These are phyloP conservation scores for Neurospora sp. DNA, from an alignment of 2,329 filamentous ascomycete genomes.

Conservation along the genomic window DNA sequence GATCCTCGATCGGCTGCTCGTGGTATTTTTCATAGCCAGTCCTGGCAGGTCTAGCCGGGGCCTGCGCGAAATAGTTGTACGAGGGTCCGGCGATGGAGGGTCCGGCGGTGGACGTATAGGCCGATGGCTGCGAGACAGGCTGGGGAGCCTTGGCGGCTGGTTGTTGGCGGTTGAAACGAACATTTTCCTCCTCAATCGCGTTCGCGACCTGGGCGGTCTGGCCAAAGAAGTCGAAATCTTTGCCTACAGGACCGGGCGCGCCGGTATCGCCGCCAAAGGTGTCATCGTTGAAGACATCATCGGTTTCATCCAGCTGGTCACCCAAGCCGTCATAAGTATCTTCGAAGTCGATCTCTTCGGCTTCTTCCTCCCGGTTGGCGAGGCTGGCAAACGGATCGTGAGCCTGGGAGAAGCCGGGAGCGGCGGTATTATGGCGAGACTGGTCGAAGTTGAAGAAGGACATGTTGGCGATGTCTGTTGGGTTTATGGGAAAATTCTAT, in stretches of 20 bases:
- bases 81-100: constrained; percentile 24
- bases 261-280: constrained; percentile 58
- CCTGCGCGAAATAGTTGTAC: constrained; percentile 29
- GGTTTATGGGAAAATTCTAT: not conserved
- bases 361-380: constrained; percentile 53
- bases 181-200: constrained; percentile 84
- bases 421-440: constrained; percentile 55
- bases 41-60: constrained; percentile 49
- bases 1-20: constrained; percentile 76
- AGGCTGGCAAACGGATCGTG: constrained; percentile 85
- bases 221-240: constrained; percentile 96
- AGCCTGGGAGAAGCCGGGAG: constrained; percentile 71
- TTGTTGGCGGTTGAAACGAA: constrained; percentile 69
- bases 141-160: constrained; percentile 41
- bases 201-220: constrained; percentile 79
- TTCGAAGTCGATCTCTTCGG: constrained; percentile 68
- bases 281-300: constrained; percentile 94
- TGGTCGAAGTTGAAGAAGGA: constrained; percentile 89
- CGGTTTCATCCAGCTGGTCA: constrained; percentile 80
- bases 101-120: constrained; percentile 21
- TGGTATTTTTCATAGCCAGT: constrained; percentile 90
- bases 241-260: constrained; percentile 53
- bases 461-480: constrained; percentile 40
- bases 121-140: constrained; percentile 16
- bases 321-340: constrained; percentile 95